Percentiles rank a stretch among this genome's conserved stretches.
These are phyloP conservation scores for Stagonosporopsis cucurbitacearum DNA, from an alignment of 2,329 filamentous ascomycete genomes.

Conservation along the genomic window DNA sequence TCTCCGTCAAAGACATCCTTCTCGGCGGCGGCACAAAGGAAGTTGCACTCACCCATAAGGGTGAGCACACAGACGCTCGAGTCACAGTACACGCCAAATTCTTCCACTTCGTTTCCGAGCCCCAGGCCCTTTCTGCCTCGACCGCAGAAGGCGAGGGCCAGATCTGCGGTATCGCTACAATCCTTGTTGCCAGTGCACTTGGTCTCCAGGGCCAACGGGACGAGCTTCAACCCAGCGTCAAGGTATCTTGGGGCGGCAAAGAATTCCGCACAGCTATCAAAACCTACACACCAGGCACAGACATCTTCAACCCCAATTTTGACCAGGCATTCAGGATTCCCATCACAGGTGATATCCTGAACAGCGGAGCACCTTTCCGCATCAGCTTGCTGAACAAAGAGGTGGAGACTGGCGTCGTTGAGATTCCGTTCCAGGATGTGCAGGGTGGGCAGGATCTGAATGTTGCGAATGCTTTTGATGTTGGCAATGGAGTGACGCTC, in stretches of 20 bases:
- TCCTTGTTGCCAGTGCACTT: slow-evolving; percentile 53
- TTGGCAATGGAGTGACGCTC: slow-evolving; percentile 35
- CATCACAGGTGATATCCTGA: slow-evolving; percentile 43
- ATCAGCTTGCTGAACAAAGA: slow-evolving; percentile 39
- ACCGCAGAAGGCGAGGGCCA: slow-evolving; percentile 33
- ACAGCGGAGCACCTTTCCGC: slow-evolving; percentile 30
- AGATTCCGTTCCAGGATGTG: slow-evolving; percentile 38
- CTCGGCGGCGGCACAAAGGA: slow-evolving; percentile 53
- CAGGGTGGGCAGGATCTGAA: slow-evolving; percentile 29
- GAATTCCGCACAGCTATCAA: slow-evolving; percentile 53
- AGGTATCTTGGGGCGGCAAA: slow-evolving; percentile 52
- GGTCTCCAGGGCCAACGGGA: slow-evolving; percentile 54
- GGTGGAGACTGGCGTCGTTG: slow-evolving; percentile 33
- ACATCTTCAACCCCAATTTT: slow-evolving; percentile 59
- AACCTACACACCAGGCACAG: slow-evolving; percentile 53
- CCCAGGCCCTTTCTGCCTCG: slow-evolving; percentile 39
- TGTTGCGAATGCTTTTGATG: slow-evolving; percentile 32
- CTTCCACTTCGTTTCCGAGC: slow-evolving; percentile 51
- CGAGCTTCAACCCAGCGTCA: slow-evolving; percentile 55
- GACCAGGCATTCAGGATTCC: slow-evolving; percentile 56
- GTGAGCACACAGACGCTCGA: slow-evolving; percentile 45
- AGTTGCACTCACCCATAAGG: slow-evolving; percentile 49
- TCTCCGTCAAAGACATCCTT: slow-evolving; percentile 53
- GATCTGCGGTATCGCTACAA: slow-evolving; percentile 52
- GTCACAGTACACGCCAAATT: slow-evolving; percentile 51